A percentile compares a stretch with the other conserved stretches of the same genome.
Evolutionary conservation across 2,329 filamentous ascomycete species (phyloP).

Genomic region (Verticillium tricorpus): DNA sequence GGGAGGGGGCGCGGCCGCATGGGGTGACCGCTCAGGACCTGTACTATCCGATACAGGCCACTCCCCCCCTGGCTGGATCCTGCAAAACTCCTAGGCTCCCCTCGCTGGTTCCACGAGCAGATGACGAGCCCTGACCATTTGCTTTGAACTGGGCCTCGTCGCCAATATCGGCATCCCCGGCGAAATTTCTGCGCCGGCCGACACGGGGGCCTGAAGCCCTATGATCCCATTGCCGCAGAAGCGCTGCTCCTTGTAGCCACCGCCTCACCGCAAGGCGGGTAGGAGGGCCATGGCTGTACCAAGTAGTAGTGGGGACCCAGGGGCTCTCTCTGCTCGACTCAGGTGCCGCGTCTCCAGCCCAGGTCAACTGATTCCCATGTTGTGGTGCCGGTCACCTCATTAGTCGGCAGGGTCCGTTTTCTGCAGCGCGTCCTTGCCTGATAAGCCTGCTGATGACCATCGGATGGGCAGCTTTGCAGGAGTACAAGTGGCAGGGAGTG

Average conservation of each 20-base stretch:
- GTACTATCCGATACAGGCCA: constrained; percentile 11
- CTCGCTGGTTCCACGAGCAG: constrained; percentile 5
- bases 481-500: constrained; percentile 6
- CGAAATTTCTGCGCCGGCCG: not conserved
- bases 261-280: not conserved
- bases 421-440: constrained; percentile 9
- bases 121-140: constrained; percentile 8
- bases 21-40: constrained; percentile 10
- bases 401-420: constrained; percentile 6
- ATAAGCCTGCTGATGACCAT: constrained; percentile 11
- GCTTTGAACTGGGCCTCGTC: not conserved
- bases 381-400: constrained; percentile 1
- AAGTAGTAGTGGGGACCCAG: not conserved
- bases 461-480: constrained; percentile 8
- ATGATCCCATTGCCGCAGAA: not conserved
- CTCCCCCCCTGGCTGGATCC: constrained; percentile 1
- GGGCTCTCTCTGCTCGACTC: not conserved
- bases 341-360: not conserved
- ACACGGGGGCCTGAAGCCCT: not conserved
- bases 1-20: constrained; percentile 9
- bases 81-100: not conserved
- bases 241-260: not conserved
- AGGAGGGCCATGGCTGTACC: not conserved
- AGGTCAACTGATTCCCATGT: not conserved
- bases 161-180: not conserved